Percentiles rank a stretch among this genome's conserved stretches.
Evolutionary conservation across 73 alveolate species (phyloP).

Genomic region (Uronychia binucleata): DNA sequence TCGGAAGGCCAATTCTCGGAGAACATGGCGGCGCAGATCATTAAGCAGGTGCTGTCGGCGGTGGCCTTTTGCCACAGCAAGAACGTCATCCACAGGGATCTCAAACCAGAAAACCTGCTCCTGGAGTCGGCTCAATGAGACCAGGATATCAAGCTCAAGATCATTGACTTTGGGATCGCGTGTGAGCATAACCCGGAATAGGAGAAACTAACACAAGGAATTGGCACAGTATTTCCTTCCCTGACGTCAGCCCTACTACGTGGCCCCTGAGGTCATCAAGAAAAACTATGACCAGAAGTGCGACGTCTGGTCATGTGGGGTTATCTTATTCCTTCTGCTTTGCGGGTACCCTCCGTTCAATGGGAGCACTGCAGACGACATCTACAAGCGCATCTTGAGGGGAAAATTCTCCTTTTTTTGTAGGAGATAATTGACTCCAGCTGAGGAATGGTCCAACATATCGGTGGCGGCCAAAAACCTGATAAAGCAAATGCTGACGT

Average conservation of each 20-base stretch:
- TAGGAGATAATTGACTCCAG: conserved; percentile 8
- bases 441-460: conserved; percentile 69
- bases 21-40: conserved; percentile 49
- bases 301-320: conserved; percentile 74
- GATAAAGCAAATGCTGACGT: conserved; percentile 57
- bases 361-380: conserved; percentile 48
- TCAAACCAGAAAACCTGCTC: conserved; percentile 73
- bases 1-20: conserved; percentile 46
- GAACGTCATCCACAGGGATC: conserved; percentile 67
- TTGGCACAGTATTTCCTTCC: conserved; percentile 48
- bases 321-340: conserved; percentile 58
- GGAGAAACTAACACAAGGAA: conserved; percentile 13
- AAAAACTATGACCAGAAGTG: conserved; percentile 57
- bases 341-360: conserved; percentile 78
- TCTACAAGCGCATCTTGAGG: conserved; percentile 51
- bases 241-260: conserved; percentile 57
- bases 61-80: conserved; percentile 64
- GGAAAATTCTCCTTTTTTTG: conserved; percentile 28
- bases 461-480: conserved; percentile 73
- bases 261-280: conserved; percentile 74
- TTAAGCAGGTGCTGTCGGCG: conserved; percentile 55
- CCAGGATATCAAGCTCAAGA: conserved; percentile 7
- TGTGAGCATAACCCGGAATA: conserved; percentile 22
- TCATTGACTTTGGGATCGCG: conserved; percentile 68
- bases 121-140: conserved; percentile 33